phyloP scores from a whole-genome alignment of 371 early-diverging fungal genomes.

The Mucor ambiguus region DNA sequence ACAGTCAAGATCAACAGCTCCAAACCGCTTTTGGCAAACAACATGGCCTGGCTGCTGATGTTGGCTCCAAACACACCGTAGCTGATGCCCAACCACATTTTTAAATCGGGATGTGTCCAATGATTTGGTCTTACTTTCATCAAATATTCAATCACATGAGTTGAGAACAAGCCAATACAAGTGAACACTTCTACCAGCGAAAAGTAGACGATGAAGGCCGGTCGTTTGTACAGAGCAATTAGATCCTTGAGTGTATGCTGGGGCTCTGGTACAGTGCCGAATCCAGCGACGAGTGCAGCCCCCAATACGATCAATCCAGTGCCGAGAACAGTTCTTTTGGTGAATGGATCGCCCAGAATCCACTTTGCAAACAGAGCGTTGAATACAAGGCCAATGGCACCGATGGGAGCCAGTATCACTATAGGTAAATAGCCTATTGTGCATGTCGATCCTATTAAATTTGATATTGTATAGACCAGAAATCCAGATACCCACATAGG shows the following conservation, averaged over 20 bases:
- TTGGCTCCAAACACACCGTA: constrained; percentile 79
- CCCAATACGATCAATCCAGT: constrained; percentile 74
- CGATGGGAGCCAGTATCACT: constrained; percentile 79
- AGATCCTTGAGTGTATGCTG: constrained; percentile 72
- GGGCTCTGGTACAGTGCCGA: constrained; percentile 81
- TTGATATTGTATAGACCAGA: constrained; percentile 70
- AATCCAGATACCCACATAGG: constrained; percentile 59
- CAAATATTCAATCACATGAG: constrained; percentile 52
- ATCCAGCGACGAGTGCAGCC: constrained; percentile 72
- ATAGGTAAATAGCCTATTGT: constrained; percentile 83
- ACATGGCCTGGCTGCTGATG: constrained; percentile 77
- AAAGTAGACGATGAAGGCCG: constrained; percentile 75
- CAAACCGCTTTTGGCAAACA: constrained; percentile 85
- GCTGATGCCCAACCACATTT: constrained; percentile 51
- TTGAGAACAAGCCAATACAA: constrained; percentile 50
- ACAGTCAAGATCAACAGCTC: constrained; percentile 71
- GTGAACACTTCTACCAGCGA: constrained; percentile 59
- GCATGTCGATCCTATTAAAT: constrained; percentile 70
- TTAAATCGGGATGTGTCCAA: constrained; percentile 34
- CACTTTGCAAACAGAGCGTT: constrained; percentile 79
- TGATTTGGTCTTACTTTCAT: constrained; percentile 25
- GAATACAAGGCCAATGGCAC: constrained; percentile 79
- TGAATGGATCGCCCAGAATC: constrained; percentile 70
- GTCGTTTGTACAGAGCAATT: constrained; percentile 73
- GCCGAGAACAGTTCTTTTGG: constrained; percentile 52